Base-by-base conservation (phyloP, 2,329 filamentous ascomycete genomes). In the Chrysoporthe puriensis region DNA sequence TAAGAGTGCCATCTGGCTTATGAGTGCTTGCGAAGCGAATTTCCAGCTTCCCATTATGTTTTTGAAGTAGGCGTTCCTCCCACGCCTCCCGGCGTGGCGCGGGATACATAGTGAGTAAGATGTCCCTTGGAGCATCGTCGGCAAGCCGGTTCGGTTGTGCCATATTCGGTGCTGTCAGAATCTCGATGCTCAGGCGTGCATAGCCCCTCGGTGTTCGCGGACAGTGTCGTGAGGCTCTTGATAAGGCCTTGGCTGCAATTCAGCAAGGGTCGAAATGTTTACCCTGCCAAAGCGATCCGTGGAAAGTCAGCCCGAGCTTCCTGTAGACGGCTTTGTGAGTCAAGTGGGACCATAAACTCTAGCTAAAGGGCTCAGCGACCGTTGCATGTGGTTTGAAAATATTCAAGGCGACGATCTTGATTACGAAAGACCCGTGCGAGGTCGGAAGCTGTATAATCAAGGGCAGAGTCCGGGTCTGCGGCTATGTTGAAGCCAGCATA, bases 11-110 rank as follows among this genome's bases (percentile, higher is more conserved):
- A 11, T 74, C 68, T 2, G 58, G 57, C 70, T 36, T 54, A 70
- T 66, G 52, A 75, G 48, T 43, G 74, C 54, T 57, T 43, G 66
- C 71, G 76, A 77, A 80, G 42, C 74, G 74, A 21, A 82, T 72
- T 36, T 73, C 64, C 4, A 81, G 71, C 40, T 63, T 68, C n/a
- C 63, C 68, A 6, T 56, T 52, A 5, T 59, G 16, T 32, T 13
- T 65, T 18, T 56, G 3, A 4, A 63, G 64, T 14, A 70, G 46
- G 3, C 48, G 5, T 4, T 56, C 16, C n/a, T 70, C 68, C 68
- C 68, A 70, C 7, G 62, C 36, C 40, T 52, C 52, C 6, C 65
- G 58, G 32, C 66, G 68, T 1, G 64, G 66, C 44, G 46, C 21
- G 11, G 59, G 50, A 7, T 64, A 63, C 1, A 70, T 32, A 18